Base-by-base conservation (phyloP, 2,329 filamentous ascomycete species). In the Cladosporium halotolerans region DNA sequence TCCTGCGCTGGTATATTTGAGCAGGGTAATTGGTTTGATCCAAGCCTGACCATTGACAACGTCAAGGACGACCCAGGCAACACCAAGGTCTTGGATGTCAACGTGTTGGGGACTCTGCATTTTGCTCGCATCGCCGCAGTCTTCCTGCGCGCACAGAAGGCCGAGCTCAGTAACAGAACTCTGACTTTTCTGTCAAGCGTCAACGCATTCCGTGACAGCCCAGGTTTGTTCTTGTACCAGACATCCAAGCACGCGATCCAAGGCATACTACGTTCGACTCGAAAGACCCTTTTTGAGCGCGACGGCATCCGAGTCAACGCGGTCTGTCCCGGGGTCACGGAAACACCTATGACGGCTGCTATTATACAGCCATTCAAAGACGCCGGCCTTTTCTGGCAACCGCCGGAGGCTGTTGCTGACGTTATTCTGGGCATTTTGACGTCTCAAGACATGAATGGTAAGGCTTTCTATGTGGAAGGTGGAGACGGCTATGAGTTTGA, bases 121-220 rank as follows among this genome's bases (percentile, higher is more conserved):
- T 77, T 79, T 55, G 67, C 73, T 13, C 70, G 76, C 2, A 72
- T 79, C 14, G 77, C 77, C 1, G 67, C 73, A 16, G 76, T 76
- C 3, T 79, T 76, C 57, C 68, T 79, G 39, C 69, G 71, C 18
- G 69, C 77, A 66, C 56, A 65, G 65, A 55, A 46, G 18, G 28
- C 53, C 16, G 58, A 66, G 57, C 1, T 58, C 59, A 11, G 61
- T 61, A 70, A 75, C 55, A 71, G 71, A 23, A 74, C 71, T 6
- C 63, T 76, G 44, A 68, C 69, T 0, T 64, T 77, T 4, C 65
- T 76, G 31, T 73, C 73, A 39, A 78, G 72, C 9, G 68, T 73
- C 2, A 74, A 76, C 1, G 76, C 75, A 7, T 77, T 79, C 59
- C 75, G 73, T 9, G 73, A 76, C 36, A 70, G 71, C 4, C 74